These are phyloP conservation scores for Neurospora sp. DNA, from an alignment of 495 filamentous ascomycete species.

Conservation along the genomic window DNA sequence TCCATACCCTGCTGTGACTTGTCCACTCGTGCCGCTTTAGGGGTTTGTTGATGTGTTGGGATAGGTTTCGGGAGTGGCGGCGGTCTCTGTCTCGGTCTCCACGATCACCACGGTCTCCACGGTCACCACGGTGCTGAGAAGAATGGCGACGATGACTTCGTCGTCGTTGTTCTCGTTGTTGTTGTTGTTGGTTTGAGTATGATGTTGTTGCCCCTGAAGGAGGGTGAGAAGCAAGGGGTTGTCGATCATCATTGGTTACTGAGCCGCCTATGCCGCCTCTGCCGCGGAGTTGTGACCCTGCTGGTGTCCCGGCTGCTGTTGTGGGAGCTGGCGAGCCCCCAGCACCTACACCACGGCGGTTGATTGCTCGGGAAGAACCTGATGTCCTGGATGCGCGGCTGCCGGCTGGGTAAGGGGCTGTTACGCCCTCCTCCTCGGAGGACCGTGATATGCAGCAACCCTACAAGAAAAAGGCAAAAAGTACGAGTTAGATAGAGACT, in stretches of 20 bases:
- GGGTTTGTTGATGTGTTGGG: conserved; percentile 41
- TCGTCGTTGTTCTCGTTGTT: not conserved
- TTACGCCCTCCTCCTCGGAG: conserved; percentile 19
- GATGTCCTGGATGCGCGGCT: conserved; percentile 16
- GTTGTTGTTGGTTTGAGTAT: not conserved
- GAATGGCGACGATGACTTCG: not conserved
- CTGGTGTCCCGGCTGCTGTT: conserved; percentile 3
- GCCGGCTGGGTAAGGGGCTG: conserved; percentile 33
- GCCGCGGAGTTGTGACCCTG: not conserved
- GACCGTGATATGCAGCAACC: conserved; percentile 41
- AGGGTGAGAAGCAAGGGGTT: conserved; percentile 5
- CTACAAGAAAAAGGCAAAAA: conserved; percentile 10
- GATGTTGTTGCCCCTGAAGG: not conserved
- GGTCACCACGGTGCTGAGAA: not conserved
- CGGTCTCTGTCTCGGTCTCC: conserved; percentile 1
- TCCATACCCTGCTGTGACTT: conserved; percentile 36
- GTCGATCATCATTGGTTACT: conserved; percentile 10
- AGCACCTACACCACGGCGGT: conserved; percentile 5
- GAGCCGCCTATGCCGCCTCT: not conserved
- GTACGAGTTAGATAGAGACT: not conserved
- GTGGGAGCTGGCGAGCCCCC: not conserved
- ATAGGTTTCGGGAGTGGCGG: conserved; percentile 13
- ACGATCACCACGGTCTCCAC: not conserved
- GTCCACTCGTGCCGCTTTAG: conserved; percentile 40
- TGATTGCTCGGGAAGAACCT: conserved; percentile 36